Conservation (phyloP, 108 stramenopile genomes). For the Skeletonema tropicum region DNA sequence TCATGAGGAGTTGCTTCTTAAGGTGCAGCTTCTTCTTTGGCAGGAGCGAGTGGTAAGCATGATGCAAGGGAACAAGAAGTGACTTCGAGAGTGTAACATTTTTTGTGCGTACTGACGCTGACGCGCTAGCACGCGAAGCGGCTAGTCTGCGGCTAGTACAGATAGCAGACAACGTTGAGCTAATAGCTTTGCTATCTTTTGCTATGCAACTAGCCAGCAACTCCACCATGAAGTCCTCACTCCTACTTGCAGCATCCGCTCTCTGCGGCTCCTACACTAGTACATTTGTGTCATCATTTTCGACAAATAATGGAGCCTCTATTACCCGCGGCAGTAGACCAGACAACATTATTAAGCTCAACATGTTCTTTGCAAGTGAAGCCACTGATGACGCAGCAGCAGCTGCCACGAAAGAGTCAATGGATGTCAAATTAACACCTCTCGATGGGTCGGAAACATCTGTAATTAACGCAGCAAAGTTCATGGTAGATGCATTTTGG, state of each 20-base stretch:
- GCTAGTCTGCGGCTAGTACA: no score
- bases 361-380: constrained; percentile 1
- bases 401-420: neutral
- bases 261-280: neutral
- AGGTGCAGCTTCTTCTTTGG: no score
- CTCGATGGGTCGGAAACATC: constrained; percentile 28
- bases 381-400: neutral
- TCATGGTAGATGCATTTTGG: constrained; percentile 73
- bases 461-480: constrained; percentile 49
- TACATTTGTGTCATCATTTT: neutral
- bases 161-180: no score
- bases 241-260: neutral
- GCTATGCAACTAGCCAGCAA: no score
- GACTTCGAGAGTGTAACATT: no score
- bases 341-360: neutral
- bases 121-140: no score
- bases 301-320: neutral
- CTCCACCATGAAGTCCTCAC: neutral
- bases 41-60: no score
- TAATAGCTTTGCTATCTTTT: no score
- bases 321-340: neutral
- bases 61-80: no score
- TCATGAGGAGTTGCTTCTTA: no score
- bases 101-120: no score
- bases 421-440: constrained; percentile 15